Evolutionary conservation across 1,284 basidiomycete species (phyloP), one percentile per base, ranked within the genome.

Genomic region (Puccinia hordei): DNA sequence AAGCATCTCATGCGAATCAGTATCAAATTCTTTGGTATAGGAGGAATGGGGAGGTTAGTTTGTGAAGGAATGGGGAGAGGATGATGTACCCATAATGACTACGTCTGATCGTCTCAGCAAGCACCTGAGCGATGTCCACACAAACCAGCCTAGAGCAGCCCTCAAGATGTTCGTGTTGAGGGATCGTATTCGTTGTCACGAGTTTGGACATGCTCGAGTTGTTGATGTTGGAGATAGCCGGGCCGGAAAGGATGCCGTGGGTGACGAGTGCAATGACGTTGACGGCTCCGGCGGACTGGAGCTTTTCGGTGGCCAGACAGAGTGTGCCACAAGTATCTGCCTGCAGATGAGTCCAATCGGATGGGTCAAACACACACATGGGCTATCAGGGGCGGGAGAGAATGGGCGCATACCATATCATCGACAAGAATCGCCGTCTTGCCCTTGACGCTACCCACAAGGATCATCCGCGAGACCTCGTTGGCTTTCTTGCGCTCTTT

Each of bases 401-500:
- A 22, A 22, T 12, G 46, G 19, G 27, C 6, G 69, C 55, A 53
- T 13, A 82, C 86, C 97, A 99, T 99, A 88, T 99, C 97, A 89
- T 99, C 97, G 73, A 99, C 95, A n/a, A 99, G 89, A 82, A 99
- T 94, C 80, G 96, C 97, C 61, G 92, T 89, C 88, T 99, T 99
- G 86, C 91, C 94, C 84, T 90, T 90, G 82, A 96, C 95, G 84
- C 92, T 91, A 6, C 97, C 97, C 81, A 99, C 97, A 73, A 99
- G 91, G 68, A 99, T 91, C 97, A 99, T 99, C 81, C 97, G 91
- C 73, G 95, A 98, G 27, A 99, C 96, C 85, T 98, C 94, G 87
- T 98, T 99, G 55, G 96, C 97, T 89, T 97, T 98, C 88, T 98
- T 99, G 81, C 97, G 92, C 87, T 99, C 97, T 87, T 99, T 99